Evolutionary conservation across 805 yeast genomes (phyloP), one percentile per base, ranked within the genome.

Genomic region (Pichia deserticola): DNA sequence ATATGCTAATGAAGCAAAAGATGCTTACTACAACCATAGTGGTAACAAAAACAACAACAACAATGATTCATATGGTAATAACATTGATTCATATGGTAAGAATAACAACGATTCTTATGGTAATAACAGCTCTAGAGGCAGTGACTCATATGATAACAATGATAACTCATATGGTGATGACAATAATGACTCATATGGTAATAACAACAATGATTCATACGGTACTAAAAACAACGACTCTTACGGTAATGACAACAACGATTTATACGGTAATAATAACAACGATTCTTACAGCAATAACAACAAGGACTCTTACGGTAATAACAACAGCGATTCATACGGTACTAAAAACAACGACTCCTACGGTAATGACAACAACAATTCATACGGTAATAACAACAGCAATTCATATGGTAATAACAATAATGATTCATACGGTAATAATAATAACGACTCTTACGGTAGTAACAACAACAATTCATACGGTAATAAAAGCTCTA

Each of bases 301-400:
- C 40, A 56, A 45, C 38, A 20, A 30, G 3, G 41, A 46, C 32
- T 59, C 63, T 35, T 62, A 60, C 41, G 50, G 52, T 57, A 57
- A 60, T 44, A 59, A 59, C 50, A 62, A 67, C 52, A 51, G 60
- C 57, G 63, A 69, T 58, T 63, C 67, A 30, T 64, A 45, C 42
- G 65, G 65, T 56, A 56, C 60, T 44, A 58, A 57, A 49, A 61
- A 66, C 51, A 52, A 60, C 58, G 63, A 69, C 58, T 63, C 67
- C 36, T 64, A 60, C 54, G 73, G 69, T 33, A 59, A 61, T 43
- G 60, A 59, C 36, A 56, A 56, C 52, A 54, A 57, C 55, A 49
- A 53, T 33, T 54, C 57, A 3, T 56, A 54, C 34, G 56, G 58
- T 40, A 42, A 47, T 33, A 57, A 57, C 51, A 56, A 58, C 46